Conservation (phyloP, 2,329 filamentous ascomycete genomes). For the Dactylellina haptotyla region DNA sequence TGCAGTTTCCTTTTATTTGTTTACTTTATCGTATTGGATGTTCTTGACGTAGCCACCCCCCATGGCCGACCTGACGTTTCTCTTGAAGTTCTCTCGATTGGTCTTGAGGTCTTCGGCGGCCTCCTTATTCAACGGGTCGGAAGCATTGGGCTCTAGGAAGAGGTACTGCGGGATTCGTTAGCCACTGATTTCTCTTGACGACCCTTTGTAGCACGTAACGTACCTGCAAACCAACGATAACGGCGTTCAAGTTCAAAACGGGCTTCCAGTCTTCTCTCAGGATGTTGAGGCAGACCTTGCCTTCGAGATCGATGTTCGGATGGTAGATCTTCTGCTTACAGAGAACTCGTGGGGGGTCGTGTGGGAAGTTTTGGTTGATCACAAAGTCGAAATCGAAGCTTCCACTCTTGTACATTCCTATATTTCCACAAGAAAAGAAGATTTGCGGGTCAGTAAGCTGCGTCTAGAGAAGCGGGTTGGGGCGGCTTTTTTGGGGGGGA, state of each 20-base stretch:
- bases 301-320: slow-evolving; percentile 96
- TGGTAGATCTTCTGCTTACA: slow-evolving; percentile 99
- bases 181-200: background rate
- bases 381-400: slow-evolving; percentile 88
- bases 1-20: slow-evolving; percentile 67
- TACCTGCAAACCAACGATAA: slow-evolving; percentile 91
- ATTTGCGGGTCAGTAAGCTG: too few species aligned
- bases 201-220: slow-evolving; percentile 9
- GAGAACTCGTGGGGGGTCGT: slow-evolving; percentile 96
- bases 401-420: slow-evolving; percentile 84
- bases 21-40: slow-evolving; percentile 78
- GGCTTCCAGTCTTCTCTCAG: slow-evolving; percentile 99
- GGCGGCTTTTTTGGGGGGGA: background rate
- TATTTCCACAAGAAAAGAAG: background rate
- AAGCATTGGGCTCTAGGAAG: slow-evolving; percentile 96
- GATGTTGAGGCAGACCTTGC: slow-evolving; percentile 98
- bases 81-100: slow-evolving; percentile 88
- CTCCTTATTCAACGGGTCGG: slow-evolving; percentile 97
- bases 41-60: slow-evolving; percentile 79
- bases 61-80: slow-evolving; percentile 88
- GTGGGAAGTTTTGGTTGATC: slow-evolving; percentile 94
- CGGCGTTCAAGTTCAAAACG: slow-evolving; percentile 93
- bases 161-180: slow-evolving; percentile 74
- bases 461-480: background rate
- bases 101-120: slow-evolving; percentile 89